Percentiles rank a stretch among this genome's conserved stretches.
These are phyloP conservation scores for Spathaspora girioi DNA, from an alignment of 805 yeast species.

Conservation along the genomic window DNA sequence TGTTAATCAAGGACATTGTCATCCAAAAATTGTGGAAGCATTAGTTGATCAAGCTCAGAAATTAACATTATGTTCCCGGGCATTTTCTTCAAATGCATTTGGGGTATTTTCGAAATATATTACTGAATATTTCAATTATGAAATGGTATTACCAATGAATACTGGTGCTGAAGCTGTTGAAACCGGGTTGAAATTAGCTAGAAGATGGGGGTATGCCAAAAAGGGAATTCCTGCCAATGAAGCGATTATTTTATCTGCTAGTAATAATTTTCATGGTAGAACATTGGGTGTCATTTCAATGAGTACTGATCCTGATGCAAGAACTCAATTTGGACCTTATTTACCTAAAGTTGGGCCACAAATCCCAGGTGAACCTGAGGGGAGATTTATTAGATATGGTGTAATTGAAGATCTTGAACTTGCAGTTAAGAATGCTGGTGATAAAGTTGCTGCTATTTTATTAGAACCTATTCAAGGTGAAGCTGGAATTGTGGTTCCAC, in stretches of 20 bases:
- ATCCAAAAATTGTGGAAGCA: conserved; percentile 85
- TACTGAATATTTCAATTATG: conserved; percentile 86
- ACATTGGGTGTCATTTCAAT: conserved; percentile 92
- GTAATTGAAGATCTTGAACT: conserved; percentile 79
- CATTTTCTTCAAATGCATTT: conserved; percentile 85
- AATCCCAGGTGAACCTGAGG: conserved; percentile 68
- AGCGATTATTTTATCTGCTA: conserved; percentile 84
- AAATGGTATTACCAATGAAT: conserved; percentile 94
- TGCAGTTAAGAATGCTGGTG: conserved; percentile 80
- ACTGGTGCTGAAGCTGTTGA: conserved; percentile 99
- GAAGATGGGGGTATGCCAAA: conserved; percentile 94
- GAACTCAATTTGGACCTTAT: conserved; percentile 86
- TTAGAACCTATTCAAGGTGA: conserved; percentile 98
- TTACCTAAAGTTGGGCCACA: conserved; percentile 78
- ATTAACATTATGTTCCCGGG: conserved; percentile 86
- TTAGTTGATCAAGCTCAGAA: conserved; percentile 80
- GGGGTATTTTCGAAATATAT: conserved; percentile 83
- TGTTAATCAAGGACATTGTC: conserved; percentile 97
- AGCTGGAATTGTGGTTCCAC: conserved; percentile 96
- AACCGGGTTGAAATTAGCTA: conserved; percentile 87
- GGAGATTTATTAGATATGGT: conserved; percentile 72
- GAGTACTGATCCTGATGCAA: conserved; percentile 95
- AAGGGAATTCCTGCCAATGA: conserved; percentile 80
- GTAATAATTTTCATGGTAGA: conserved; percentile 94
- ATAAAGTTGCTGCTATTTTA: conserved; percentile 83